Conservation (phyloP, 1,139 yeast species). For the Taphrina confusa region DNA sequence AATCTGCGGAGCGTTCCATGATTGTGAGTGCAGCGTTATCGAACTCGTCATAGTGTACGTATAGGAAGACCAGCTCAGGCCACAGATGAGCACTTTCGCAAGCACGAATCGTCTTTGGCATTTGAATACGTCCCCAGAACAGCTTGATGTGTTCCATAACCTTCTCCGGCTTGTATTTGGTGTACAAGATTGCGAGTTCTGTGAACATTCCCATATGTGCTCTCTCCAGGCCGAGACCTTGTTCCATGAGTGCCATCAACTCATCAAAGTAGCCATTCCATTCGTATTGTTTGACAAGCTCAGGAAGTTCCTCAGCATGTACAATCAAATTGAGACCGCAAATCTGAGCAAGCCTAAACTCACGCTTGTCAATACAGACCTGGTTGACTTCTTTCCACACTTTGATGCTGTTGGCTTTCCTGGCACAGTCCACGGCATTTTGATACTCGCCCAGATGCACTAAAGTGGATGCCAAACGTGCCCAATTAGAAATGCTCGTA, state of each 20-base stretch:
- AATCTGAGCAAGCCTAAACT: conserved; percentile 94
- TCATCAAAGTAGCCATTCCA: conserved; percentile 88
- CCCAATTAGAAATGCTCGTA: conserved; percentile 85
- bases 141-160: conserved; percentile 95
- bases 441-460: conserved; percentile 91
- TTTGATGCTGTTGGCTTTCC: conserved; percentile 89
- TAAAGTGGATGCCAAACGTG: conserved; percentile 91
- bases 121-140: conserved; percentile 97
- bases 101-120: conserved; percentile 94
- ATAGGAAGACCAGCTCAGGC: conserved; percentile 93
- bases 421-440: conserved; percentile 97
- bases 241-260: conserved; percentile 87
- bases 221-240: conserved; percentile 93
- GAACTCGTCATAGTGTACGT: conserved; percentile 99
- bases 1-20: conserved; percentile 91
- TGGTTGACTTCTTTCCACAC: conserved; percentile 98
- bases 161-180: conserved; percentile 85
- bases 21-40: conserved; percentile 97
- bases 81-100: conserved; percentile 92
- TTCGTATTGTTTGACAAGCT: conserved; percentile 83
- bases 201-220: conserved; percentile 99
- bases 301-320: conserved; percentile 96
- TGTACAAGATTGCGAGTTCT: conserved; percentile 84
- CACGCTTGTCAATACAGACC: conserved; percentile 94
- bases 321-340: conserved; percentile 96